A percentile compares a stretch with the other conserved stretches of the same genome.
These are phyloP conservation scores for Gossypium laxum DNA, from an alignment of 441 rosid genomes.

Conservation along the genomic window DNA sequence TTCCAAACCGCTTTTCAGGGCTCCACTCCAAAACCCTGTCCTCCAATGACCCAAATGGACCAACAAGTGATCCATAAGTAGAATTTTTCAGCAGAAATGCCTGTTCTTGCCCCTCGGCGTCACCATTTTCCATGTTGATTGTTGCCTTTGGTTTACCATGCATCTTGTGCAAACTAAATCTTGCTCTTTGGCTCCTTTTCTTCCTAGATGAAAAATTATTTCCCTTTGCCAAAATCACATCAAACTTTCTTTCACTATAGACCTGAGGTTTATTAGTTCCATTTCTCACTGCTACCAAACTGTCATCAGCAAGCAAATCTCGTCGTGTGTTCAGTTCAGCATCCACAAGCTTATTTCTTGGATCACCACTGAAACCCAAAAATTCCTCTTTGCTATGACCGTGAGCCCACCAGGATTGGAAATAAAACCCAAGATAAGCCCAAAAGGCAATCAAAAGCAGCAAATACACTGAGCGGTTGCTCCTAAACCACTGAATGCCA, in stretches of 20 bases:
- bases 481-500: constrained; percentile 60
- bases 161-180: constrained; percentile 37
- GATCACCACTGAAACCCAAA: constrained; percentile 53
- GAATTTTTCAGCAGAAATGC: constrained; percentile 57
- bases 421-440: constrained; percentile 83
- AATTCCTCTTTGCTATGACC: constrained; percentile 60
- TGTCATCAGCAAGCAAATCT: constrained; percentile 47
- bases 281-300: constrained; percentile 32
- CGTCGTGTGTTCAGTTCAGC: constrained; percentile 28
- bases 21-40: constrained; percentile 74
- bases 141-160: constrained; percentile 35
- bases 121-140: constrained; percentile 27
- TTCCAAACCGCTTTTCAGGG: constrained; percentile 81
- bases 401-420: constrained; percentile 95
- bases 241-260: constrained; percentile 33
- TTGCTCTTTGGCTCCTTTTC: constrained; percentile 36
- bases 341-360: constrained; percentile 24
- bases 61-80: constrained; percentile 66
- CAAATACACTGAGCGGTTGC: constrained; percentile 64
- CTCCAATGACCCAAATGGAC: constrained; percentile 81
- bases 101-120: constrained; percentile 42
- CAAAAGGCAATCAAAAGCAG: constrained; percentile 79
- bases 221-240: constrained; percentile 43
- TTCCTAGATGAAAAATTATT: constrained; percentile 25
- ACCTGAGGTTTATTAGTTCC: constrained; percentile 26